Base-by-base conservation (phyloP, 495 filamentous ascomycete species). In the Penicillium simplicissimum region DNA sequence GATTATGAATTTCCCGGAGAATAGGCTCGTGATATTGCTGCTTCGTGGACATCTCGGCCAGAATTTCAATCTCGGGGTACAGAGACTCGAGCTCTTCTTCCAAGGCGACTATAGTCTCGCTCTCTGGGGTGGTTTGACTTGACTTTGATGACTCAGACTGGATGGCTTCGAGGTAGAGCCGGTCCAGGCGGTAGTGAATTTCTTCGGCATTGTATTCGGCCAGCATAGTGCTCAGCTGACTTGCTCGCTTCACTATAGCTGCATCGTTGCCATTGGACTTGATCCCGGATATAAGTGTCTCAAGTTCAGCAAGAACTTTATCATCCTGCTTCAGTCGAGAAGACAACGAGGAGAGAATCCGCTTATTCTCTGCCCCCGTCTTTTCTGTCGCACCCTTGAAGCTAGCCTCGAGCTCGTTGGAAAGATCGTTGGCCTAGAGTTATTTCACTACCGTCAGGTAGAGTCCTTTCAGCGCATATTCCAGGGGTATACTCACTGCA, bases 31-130 rank as follows among this genome's bases (percentile, higher is more conserved):
- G 71, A 63, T 81, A 85, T 64, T 87, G 81, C 58, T 88, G 84
- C 66, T 84, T 82, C 1, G 79, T 78, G 25, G 83, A 82, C 79
- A 89, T 85, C 60, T 88, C 83, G 3, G 85, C 82, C 35, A 89
- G 76, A 3, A 85, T 79, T 13, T 85, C 78, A 61, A 89, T 85
- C 60, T 89, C 86, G 0, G 84, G 79, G 59, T 86, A 87, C 4
- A 89, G 68, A 14, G 86, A 85, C 37, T 86, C 85, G 5, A 88
- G 67, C 57, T 89, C 86, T 42, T 82, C 79, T 65, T 86, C 78
- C 23, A 88, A 58, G 0, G 75, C 73, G 19, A 70, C 49, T n/a
- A 80, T 52, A 11, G 60, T 57, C 6, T 72, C 67, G 14, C 28
- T 28, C 23, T 68, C 65, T 15, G 31, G 19, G 1, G 43, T 40